Conservation (phyloP, 23 red algal genomes). For the Chondrus crispus region DNA sequence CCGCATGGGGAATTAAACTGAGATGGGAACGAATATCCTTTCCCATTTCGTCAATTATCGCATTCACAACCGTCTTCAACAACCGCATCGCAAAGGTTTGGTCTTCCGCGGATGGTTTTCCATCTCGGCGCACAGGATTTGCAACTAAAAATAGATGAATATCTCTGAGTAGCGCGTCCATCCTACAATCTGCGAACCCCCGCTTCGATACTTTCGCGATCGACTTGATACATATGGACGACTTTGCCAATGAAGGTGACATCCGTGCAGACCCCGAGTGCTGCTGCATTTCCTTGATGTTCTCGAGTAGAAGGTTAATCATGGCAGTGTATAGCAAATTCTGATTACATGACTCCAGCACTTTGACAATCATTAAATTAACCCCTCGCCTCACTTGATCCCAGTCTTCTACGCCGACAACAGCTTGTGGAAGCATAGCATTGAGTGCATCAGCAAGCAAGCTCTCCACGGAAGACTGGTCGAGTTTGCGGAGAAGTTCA, state of each 20-base stretch:
- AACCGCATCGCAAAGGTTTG: constrained; percentile 62
- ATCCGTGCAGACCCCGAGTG: background rate
- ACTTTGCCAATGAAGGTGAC: constrained; percentile 27
- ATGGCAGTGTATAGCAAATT: constrained; percentile 58
- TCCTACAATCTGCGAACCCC: constrained; percentile 39
- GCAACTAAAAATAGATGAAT: constrained; percentile 61
- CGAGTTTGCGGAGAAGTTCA: constrained; percentile 13
- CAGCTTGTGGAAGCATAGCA: constrained; percentile 56
- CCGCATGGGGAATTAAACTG: constrained; percentile 42
- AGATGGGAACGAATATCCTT: constrained; percentile 23
- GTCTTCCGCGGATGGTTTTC: constrained; percentile 38
- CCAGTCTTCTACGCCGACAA: constrained; percentile 51
- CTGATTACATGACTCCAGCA: constrained; percentile 65
- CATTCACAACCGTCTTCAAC: constrained; percentile 67
- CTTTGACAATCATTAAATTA: constrained; percentile 56
- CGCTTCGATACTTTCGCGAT: constrained; percentile 63
- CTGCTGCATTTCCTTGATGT: constrained; percentile 32
- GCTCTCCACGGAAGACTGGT: constrained; percentile 32
- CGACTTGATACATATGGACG: constrained; percentile 60
- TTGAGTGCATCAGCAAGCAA: constrained; percentile 48
- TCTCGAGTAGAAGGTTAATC: constrained; percentile 52
- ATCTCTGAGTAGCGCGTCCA: constrained; percentile 57
- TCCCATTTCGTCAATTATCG: constrained; percentile 55
- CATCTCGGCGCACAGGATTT: constrained; percentile 48
- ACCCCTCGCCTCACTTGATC: constrained; percentile 70